Conservation (phyloP, 805 yeast genomes). For the Yarrowia yakushimensis region DNA sequence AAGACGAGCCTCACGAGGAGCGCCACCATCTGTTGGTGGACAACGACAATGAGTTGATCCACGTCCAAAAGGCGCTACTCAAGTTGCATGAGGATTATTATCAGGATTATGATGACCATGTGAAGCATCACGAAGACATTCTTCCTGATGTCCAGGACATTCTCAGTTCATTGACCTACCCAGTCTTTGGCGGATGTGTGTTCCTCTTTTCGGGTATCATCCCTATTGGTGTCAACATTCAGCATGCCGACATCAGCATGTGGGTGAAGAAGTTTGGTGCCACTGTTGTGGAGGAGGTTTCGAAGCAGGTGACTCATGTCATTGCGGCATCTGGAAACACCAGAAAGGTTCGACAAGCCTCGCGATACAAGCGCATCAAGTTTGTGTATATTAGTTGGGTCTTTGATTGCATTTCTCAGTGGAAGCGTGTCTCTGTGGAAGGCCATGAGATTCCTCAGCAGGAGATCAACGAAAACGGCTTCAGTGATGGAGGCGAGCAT, state of each 20-base stretch:
- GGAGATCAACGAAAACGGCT: slow-evolving; percentile 33
- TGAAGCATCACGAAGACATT: slow-evolving; percentile 6
- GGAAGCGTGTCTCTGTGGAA: slow-evolving; percentile 67
- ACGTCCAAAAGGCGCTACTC: slow-evolving; percentile 58
- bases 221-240: slow-evolving; percentile 72
- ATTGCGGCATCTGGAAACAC: slow-evolving; percentile 80
- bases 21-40: slow-evolving; percentile 56
- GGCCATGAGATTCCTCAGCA: slow-evolving; percentile 41
- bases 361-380: slow-evolving; percentile 55
- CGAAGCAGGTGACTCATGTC: slow-evolving; percentile 78
- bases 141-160: slow-evolving; percentile 36
- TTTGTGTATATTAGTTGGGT: slow-evolving; percentile 93
- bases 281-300: slow-evolving; percentile 65
- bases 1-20: slow-evolving; percentile 21
- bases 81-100: slow-evolving; percentile 69
- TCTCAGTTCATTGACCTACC: slow-evolving; percentile 65
- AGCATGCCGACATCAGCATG: slow-evolving; percentile 78
- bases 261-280: slow-evolving; percentile 96
- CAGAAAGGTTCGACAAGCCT: slow-evolving; percentile 76
- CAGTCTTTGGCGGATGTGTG: slow-evolving; percentile 63
- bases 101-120: slow-evolving; percentile 41
- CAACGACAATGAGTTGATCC: slow-evolving; percentile 72
- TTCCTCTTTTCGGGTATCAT: slow-evolving; percentile 85
- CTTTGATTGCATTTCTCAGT: slow-evolving; percentile 74
- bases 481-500: slow-evolving; percentile 35